Evolutionary conservation across 352 stramenopile species (phyloP).

Genomic region (Aphanomyces cochlioides): DNA sequence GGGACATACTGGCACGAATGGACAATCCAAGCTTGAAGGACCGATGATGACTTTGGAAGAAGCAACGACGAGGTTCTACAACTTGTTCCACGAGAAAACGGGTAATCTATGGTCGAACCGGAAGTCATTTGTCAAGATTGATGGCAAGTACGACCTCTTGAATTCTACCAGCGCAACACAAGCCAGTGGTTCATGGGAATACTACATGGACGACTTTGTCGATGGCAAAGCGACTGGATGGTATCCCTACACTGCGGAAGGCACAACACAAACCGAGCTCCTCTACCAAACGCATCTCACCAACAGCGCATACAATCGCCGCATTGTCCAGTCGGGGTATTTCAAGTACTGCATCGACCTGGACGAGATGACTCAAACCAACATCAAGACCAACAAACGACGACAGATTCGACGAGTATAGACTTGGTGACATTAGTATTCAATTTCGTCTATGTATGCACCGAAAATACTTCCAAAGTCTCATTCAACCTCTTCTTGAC

Average conservation of each 20-base stretch:
- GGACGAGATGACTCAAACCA: conserved; percentile 30
- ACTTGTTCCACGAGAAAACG: conserved; percentile 15
- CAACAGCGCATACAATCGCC: conserved; percentile 30
- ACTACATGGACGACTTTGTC: conserved; percentile 26
- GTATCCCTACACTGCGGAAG: conserved; percentile 35
- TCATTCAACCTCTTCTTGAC: too few species aligned
- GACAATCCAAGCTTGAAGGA: conserved; percentile 3
- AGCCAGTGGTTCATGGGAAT: neutral
- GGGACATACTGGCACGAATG: conserved; percentile 17
- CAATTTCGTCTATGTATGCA: too few species aligned
- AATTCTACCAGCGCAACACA: neutral
- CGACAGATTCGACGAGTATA: conserved; percentile 30
- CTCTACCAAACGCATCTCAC: conserved; percentile 33
- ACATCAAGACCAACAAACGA: conserved; percentile 32
- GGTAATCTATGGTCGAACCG: conserved; percentile 1
- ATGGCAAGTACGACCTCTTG: conserved; percentile 20
- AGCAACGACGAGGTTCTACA: neutral
- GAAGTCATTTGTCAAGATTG: neutral
- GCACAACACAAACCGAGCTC: conserved; percentile 27
- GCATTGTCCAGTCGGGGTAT: conserved; percentile 33
- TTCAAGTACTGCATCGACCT: conserved; percentile 36
- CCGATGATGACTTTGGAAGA: neutral
- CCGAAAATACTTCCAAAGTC: too few species aligned
- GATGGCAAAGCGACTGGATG: conserved; percentile 37
- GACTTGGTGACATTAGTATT: too few species aligned